Percentiles rank a stretch among this genome's conserved stretches.
Evolutionary conservation across 345 rosid species (phyloP).

Genomic region (Microthlaspi erraticum): DNA sequence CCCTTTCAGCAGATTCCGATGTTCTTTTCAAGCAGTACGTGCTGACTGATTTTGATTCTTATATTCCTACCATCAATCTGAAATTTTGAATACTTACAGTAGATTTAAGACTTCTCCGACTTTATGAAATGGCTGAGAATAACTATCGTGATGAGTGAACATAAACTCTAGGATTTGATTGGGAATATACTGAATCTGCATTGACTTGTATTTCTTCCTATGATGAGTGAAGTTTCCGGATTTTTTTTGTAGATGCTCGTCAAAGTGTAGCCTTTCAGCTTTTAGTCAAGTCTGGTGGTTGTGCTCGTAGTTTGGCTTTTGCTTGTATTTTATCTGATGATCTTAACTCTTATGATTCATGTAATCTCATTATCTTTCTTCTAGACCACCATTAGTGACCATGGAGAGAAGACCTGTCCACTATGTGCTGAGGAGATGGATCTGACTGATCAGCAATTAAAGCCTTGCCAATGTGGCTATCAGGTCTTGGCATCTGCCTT

Average conservation of each 20-base stretch:
- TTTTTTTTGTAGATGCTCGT: constrained; percentile 22
- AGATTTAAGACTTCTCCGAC: not conserved
- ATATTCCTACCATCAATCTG: constrained; percentile 26
- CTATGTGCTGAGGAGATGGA: too few species aligned
- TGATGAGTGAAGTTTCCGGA: not conserved
- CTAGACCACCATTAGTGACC: constrained; percentile 70
- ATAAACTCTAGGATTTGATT: constrained; percentile 10
- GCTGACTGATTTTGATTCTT: constrained; percentile 1
- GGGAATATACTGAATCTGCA: constrained; percentile 9
- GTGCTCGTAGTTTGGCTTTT: too few species aligned
- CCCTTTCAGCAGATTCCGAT: too few species aligned
- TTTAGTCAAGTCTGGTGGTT: constrained; percentile 2
- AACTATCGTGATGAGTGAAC: constrained; percentile 5
- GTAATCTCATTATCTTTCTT: not conserved
- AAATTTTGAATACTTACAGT: constrained; percentile 18
- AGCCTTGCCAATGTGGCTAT: constrained; percentile 90
- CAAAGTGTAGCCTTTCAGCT: constrained; percentile 4
- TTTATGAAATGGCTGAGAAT: not conserved
- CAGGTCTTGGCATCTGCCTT: constrained; percentile 55
- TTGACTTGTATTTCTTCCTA: constrained; percentile 13
- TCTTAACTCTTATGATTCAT: constrained; percentile 4
- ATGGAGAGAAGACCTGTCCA: constrained; percentile 76
- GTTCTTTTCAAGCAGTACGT: too few species aligned
- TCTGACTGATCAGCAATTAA: constrained; percentile 83
- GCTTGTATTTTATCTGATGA: too few species aligned